Conservation (phyloP, 73 alveolate genomes). For the Tetrahymena thermophila region DNA sequence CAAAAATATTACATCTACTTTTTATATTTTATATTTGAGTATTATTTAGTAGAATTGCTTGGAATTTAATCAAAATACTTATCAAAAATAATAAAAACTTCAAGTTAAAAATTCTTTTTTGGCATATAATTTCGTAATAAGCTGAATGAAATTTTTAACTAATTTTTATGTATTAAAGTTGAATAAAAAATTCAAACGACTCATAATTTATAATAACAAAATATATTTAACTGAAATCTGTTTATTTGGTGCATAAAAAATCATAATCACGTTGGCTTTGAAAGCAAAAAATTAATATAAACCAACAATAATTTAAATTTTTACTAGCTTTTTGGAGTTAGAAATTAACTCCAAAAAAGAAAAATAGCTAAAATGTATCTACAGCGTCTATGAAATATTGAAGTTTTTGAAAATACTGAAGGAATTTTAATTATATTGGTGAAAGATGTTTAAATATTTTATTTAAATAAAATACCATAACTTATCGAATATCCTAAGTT, state of each 20-base stretch:
- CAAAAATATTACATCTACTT: too few species aligned
- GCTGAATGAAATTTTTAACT: too few species aligned
- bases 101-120: not conserved
- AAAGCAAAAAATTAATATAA: too few species aligned
- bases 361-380: not conserved
- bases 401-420: too few species aligned
- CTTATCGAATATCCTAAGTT: too few species aligned
- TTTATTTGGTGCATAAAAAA: too few species aligned
- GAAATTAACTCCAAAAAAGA: not conserved
- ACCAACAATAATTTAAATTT: too few species aligned
- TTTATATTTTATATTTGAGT: not conserved
- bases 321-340: too few species aligned
- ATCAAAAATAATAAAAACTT: not conserved
- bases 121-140: not conserved
- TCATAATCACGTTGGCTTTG: too few species aligned
- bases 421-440: too few species aligned
- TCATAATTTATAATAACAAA: too few species aligned
- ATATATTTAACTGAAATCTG: not conserved
- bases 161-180: too few species aligned
- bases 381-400: not conserved
- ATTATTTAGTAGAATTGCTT: not conserved
- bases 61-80: not conserved
- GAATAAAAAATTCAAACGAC: not conserved
- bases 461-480: not conserved
- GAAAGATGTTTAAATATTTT: not conserved